phyloP scores from a whole-genome alignment of 163 green algal genomes.

The Scenedesmus sp. region DNA sequence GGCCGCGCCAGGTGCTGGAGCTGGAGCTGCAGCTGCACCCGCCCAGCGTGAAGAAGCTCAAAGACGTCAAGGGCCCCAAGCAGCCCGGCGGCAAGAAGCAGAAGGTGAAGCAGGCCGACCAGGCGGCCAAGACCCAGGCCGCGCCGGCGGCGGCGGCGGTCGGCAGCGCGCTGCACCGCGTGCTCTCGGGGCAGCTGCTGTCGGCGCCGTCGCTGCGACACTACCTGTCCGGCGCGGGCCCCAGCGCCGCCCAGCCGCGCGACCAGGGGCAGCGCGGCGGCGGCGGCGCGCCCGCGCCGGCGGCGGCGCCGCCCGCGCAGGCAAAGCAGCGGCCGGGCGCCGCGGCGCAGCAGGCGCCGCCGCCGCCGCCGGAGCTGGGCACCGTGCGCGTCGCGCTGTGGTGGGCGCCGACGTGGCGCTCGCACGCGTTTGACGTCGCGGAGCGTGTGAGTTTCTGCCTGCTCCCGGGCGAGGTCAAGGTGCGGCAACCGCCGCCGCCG shows the following conservation, averaged over 20 bases:
- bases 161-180: not conserved
- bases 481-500: not conserved
- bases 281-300: not conserved
- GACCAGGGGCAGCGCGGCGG: constrained; percentile 22
- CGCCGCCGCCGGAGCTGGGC: constrained; percentile 6
- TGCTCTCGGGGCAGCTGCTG: not conserved
- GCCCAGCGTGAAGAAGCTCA: not conserved
- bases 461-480: constrained; percentile 45
- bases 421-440: constrained; percentile 8
- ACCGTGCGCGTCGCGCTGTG: constrained; percentile 38
- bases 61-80: constrained; percentile 20
- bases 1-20: constrained; percentile 2
- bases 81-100: constrained; percentile 35
- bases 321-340: not conserved
- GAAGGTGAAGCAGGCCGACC: not conserved
- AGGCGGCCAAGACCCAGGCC: too few species aligned
- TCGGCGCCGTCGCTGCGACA: not conserved
- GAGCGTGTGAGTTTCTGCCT: constrained; percentile 44
- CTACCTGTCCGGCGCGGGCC: not conserved
- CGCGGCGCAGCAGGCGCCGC: not conserved
- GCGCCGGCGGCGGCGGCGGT: too few species aligned
- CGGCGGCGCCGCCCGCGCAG: not conserved
- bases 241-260: not conserved
- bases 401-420: constrained; percentile 26
- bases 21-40: constrained; percentile 25